A percentile compares a stretch with the other conserved stretches of the same genome.
Evolutionary conservation across 1,139 yeast genomes (phyloP).

Genomic region (Hyphopichia buzzinii): DNA sequence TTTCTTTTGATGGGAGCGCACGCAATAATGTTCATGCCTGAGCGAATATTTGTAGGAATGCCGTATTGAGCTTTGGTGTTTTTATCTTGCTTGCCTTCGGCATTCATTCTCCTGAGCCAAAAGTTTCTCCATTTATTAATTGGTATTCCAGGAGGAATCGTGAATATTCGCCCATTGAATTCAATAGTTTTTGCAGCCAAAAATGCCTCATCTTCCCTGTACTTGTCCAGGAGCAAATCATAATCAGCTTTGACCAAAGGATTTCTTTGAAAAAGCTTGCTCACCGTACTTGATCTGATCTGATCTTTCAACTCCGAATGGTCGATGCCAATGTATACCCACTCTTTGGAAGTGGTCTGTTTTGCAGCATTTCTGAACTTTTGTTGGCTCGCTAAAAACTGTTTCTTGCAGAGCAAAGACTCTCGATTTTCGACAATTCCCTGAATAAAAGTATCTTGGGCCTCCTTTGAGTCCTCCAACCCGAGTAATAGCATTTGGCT

Average conservation of each 20-base stretch:
- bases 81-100: background rate
- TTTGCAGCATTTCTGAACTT: background rate
- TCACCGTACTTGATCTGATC: background rate
- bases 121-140: constrained; percentile 14
- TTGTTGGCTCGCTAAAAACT: background rate
- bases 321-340: constrained; percentile 1
- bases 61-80: background rate
- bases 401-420: background rate
- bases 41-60: background rate
- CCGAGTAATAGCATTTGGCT: constrained; percentile 11
- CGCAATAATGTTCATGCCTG: background rate
- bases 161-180: background rate
- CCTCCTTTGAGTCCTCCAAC: background rate
- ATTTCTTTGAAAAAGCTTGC: background rate
- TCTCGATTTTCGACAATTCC: background rate
- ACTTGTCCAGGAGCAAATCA: background rate
- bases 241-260: background rate
- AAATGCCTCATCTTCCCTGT: background rate
- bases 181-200: background rate
- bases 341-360: background rate
- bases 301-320: background rate
- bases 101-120: constrained; percentile 11
- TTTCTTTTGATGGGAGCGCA: too few species aligned
- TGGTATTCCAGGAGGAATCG: constrained; percentile 3
- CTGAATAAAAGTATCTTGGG: background rate